Evolutionary conservation across 140 eudicot species (phyloP), one percentile per base, ranked within the genome.

Genomic region (Stevia rebaudiana): DNA sequence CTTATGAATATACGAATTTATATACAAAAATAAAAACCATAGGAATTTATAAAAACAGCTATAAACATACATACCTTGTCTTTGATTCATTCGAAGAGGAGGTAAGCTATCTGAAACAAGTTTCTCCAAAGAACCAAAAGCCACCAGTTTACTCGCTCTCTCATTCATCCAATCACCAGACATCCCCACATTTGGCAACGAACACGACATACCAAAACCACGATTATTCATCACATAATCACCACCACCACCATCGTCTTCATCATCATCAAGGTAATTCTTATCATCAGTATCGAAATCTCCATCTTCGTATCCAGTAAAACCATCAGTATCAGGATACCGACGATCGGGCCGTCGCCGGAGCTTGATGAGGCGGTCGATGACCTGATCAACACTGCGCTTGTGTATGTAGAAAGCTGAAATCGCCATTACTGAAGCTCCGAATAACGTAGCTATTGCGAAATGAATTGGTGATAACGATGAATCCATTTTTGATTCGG

Each of bases 391-490:
- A 71, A 90, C 90, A 65, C 82, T 79, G 77, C 97, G 95, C 47
- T 84, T 86, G 94, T 90, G 97, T 25, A 86, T 71, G 74, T 74
- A 90, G 63, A 90, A 86, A 56, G 94, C 94, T 52, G 97, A 86
- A n/a, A 90, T 72, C 7, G 95, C 97, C 97, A 86, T 84, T 11
- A 90, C 89, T 33, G 97, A 90, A 24, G 97, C 97, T 56, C 97
- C 97, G 61, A 90, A 86, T 40, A 90, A 53, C 4, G 97, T 90
- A 1, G 97, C 97, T 61, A 86, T 33, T 39, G 97, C 90, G 6
- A 90, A 78, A 19, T 86, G 95, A 9, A 77, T 9, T n/a, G 94
- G 63, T 13, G 92, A 48, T 13, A 63, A 44, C 17, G 82, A 61
- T n/a, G 77, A 62, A 28, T 70, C 79, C 85, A 82, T 79, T 56